A percentile compares a stretch with the other conserved stretches of the same genome.
phyloP scores from a whole-genome alignment of 768 basidiomycete species.

The Boletus speciosus region DNA sequence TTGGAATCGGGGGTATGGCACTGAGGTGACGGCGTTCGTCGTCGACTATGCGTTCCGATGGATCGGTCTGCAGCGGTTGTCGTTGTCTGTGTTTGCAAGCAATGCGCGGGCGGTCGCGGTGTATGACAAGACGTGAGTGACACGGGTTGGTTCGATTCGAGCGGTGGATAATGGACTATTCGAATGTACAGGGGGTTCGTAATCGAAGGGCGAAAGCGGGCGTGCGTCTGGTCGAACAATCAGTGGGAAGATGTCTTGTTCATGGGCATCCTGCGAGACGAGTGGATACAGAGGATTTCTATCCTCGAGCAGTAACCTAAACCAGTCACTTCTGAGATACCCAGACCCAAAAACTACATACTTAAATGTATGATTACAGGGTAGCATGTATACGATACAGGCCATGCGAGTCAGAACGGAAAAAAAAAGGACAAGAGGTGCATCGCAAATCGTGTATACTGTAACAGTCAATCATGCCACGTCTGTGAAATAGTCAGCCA shows the following conservation, averaged over 20 bases:
- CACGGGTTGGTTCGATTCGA: background rate
- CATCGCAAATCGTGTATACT: background rate
- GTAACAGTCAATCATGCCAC: slow-evolving; percentile 24
- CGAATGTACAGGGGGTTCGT: slow-evolving; percentile 35
- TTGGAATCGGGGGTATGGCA: slow-evolving; percentile 42
- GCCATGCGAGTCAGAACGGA: background rate
- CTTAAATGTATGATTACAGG: slow-evolving; percentile 8
- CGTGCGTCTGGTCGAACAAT: slow-evolving; percentile 34
- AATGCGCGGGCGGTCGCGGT: slow-evolving; percentile 39
- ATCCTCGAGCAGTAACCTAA: slow-evolving; percentile 13
- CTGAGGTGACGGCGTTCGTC: slow-evolving; percentile 39
- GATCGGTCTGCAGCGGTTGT: slow-evolving; percentile 40
- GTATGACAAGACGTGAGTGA: slow-evolving; percentile 42
- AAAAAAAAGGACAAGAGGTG: background rate
- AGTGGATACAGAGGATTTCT: slow-evolving; percentile 33
- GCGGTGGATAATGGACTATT: background rate
- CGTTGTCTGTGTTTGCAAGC: slow-evolving; percentile 36
- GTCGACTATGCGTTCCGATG: slow-evolving; percentile 39
- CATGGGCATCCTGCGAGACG: slow-evolving; percentile 40
- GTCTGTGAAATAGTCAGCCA: slow-evolving; percentile 47
- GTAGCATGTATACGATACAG: slow-evolving; percentile 7
- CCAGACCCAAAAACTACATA: background rate
- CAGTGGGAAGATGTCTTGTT: slow-evolving; percentile 37
- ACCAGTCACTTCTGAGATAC: slow-evolving; percentile 3
- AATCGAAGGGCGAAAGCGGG: slow-evolving; percentile 37